phyloP scores from a whole-genome alignment of 495 filamentous ascomycete species.

The Trichodelitschia bisporula region DNA sequence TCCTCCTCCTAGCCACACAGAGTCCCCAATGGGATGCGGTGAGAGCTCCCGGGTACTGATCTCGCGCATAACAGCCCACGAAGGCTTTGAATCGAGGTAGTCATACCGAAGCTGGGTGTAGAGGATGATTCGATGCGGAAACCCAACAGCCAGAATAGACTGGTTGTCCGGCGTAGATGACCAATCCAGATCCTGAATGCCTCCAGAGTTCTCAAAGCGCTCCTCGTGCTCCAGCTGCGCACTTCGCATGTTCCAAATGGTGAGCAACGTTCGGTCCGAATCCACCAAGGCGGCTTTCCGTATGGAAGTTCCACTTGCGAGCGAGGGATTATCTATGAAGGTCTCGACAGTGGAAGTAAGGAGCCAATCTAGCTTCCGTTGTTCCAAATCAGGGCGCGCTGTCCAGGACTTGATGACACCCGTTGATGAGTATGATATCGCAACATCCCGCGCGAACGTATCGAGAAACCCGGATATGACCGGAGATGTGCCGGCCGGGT shows the following conservation, averaged over 20 bases:
- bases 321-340: slow-evolving; percentile 40
- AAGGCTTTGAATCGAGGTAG: slow-evolving; percentile 70
- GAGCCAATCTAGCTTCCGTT: slow-evolving; percentile 48
- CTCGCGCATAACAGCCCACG: slow-evolving; percentile 68
- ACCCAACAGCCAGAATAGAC: slow-evolving; percentile 78
- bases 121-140: slow-evolving; percentile 59
- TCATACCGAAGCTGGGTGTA: slow-evolving; percentile 88
- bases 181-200: slow-evolving; percentile 79
- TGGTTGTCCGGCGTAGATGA: slow-evolving; percentile 80
- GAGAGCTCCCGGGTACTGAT: slow-evolving; percentile 62
- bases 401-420: slow-evolving; percentile 72
- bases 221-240: slow-evolving; percentile 62
- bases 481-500: slow-evolving; percentile 56
- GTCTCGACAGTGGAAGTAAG: slow-evolving; percentile 67
- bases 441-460: slow-evolving; percentile 68
- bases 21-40: slow-evolving; percentile 80
- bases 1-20: slow-evolving; percentile 67
- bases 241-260: slow-evolving; percentile 77
- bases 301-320: slow-evolving; percentile 68
- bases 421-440: slow-evolving; percentile 57
- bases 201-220: slow-evolving; percentile 43
- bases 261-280: slow-evolving; percentile 43
- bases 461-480: slow-evolving; percentile 64
- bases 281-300: slow-evolving; percentile 74
- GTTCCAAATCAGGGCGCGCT: slow-evolving; percentile 37